Conservation (phyloP, 2,329 filamentous ascomycete species). For the Raffaelea arxii region DNA sequence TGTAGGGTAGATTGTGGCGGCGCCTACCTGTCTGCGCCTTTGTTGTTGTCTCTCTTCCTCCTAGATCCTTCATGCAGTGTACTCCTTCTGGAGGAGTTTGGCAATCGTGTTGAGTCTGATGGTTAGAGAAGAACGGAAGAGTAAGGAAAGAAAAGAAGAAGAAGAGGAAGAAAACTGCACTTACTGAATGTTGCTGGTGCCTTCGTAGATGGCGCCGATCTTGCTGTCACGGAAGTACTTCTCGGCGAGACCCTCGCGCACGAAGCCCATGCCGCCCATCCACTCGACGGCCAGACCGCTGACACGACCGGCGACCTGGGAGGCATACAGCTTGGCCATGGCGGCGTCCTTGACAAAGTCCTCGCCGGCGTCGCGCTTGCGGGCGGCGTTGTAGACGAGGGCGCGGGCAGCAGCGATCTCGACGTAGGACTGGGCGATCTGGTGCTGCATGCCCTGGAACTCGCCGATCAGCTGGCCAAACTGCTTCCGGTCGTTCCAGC, state of each 20-base stretch:
- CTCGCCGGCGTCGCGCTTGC: constrained; percentile 96
- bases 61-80: constrained; percentile 27
- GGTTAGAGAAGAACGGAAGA: constrained; percentile 16
- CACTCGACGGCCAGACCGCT: constrained; percentile 85
- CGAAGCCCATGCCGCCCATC: constrained; percentile 99
- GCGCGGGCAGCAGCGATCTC: constrained; percentile 88
- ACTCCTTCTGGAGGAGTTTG: constrained; percentile 53
- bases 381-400: constrained; percentile 88
- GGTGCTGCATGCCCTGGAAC: constrained; percentile 99
- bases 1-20: no score
- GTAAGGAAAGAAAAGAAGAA: neutral
- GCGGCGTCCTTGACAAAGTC: constrained; percentile 93
- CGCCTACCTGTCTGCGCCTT: no score
- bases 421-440: constrained; percentile 90
- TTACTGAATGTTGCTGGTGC: constrained; percentile 68
- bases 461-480: constrained; percentile 89
- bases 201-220: constrained; percentile 97
- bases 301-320: constrained; percentile 83
- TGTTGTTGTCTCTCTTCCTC: no score
- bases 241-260: constrained; percentile 90
- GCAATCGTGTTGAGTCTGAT: constrained; percentile 52
- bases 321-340: constrained; percentile 95
- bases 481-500: constrained; percentile 97
- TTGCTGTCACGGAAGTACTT: constrained; percentile 98
- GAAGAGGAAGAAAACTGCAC: constrained; percentile 15